phyloP scores from a whole-genome alignment of 495 filamentous ascomycete genomes.

The Lasiosphaeris hirsuta region DNA sequence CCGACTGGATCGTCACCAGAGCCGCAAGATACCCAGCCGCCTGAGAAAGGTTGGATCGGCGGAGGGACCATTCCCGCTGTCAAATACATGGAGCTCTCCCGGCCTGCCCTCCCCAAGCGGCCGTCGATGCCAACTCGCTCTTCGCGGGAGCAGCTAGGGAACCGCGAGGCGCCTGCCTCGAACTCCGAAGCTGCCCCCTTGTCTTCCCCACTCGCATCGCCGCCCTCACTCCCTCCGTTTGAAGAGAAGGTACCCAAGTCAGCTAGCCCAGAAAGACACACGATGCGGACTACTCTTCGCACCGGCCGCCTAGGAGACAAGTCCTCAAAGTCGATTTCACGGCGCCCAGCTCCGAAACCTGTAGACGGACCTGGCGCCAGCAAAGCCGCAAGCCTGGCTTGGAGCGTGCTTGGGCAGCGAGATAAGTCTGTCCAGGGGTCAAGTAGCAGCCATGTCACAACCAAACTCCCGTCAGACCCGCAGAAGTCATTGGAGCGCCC shows the following conservation, averaged over 20 bases:
- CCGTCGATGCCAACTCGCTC: constrained; percentile 49
- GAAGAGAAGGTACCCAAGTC: constrained; percentile 54
- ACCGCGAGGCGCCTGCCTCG: constrained; percentile 30
- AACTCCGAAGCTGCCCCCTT: constrained; percentile 15
- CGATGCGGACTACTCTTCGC: constrained; percentile 81
- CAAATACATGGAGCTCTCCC: constrained; percentile 71
- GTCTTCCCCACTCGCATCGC: constrained; percentile 9
- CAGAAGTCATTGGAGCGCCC: constrained; percentile 20
- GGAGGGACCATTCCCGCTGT: constrained; percentile 77
- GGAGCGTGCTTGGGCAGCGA: constrained; percentile 51
- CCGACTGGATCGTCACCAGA: constrained; percentile 14
- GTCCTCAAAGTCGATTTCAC: constrained; percentile 50
- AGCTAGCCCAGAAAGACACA: constrained; percentile 78
- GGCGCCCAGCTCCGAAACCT: constrained; percentile 24
- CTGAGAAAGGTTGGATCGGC: constrained; percentile 62
- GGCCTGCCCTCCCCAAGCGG: constrained; percentile 61
- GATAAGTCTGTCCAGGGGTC: constrained; percentile 10
- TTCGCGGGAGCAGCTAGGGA: constrained; percentile 47
- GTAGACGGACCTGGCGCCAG: constrained; percentile 57
- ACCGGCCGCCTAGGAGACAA: constrained; percentile 58
- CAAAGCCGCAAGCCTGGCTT: constrained; percentile 85
- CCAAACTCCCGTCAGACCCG: constrained; percentile 18
- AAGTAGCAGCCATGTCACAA: constrained; percentile 6
- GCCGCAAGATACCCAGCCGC: constrained; percentile 28
- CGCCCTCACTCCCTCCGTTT: constrained; percentile 20